Conservation (phyloP, 2,329 filamentous ascomycete genomes). For the Cytospora paraplurivora region DNA sequence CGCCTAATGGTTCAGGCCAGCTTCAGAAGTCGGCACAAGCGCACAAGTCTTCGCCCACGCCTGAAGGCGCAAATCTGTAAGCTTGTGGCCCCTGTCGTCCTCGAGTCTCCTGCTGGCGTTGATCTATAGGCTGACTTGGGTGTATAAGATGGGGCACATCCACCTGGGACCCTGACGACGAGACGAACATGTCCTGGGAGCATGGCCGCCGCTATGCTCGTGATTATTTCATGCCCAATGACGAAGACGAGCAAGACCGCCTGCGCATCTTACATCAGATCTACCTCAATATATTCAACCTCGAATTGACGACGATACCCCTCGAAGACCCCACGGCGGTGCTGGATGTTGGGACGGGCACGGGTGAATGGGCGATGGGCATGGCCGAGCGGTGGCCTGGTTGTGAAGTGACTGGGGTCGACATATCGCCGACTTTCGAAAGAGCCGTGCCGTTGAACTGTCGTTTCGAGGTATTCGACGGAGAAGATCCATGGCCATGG, state of each 20-base stretch:
- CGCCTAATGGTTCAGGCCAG: slow-evolving; percentile 2
- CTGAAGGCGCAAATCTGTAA: slow-evolving; percentile 4
- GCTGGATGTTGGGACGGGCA: slow-evolving; percentile 62
- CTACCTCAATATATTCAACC: slow-evolving; percentile 26
- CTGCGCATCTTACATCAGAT: slow-evolving; percentile 34
- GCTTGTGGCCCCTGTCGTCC: neutral
- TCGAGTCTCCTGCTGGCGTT: neutral
- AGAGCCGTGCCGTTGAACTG: slow-evolving; percentile 59
- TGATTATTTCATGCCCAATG: slow-evolving; percentile 32
- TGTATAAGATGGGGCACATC: slow-evolving; percentile 14
- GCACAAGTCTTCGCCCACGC: slow-evolving; percentile 1
- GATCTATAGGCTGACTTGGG: neutral
- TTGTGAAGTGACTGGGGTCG: slow-evolving; percentile 60
- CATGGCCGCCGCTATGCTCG: slow-evolving; percentile 20
- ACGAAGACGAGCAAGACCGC: slow-evolving; percentile 36
- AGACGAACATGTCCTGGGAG: slow-evolving; percentile 25
- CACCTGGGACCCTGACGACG: slow-evolving; percentile 20
- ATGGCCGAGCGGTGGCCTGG: slow-evolving; percentile 42
- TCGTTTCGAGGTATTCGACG: slow-evolving; percentile 62
- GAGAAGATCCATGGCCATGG: slow-evolving; percentile 60
- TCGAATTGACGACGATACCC: slow-evolving; percentile 39
- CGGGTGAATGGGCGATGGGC: slow-evolving; percentile 55
- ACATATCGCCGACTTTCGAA: slow-evolving; percentile 62
- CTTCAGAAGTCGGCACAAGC: slow-evolving; percentile 4
- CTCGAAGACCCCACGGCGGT: slow-evolving; percentile 46